Conservation (phyloP, 352 stramenopile species). For the Pythium scleroteichum region DNA sequence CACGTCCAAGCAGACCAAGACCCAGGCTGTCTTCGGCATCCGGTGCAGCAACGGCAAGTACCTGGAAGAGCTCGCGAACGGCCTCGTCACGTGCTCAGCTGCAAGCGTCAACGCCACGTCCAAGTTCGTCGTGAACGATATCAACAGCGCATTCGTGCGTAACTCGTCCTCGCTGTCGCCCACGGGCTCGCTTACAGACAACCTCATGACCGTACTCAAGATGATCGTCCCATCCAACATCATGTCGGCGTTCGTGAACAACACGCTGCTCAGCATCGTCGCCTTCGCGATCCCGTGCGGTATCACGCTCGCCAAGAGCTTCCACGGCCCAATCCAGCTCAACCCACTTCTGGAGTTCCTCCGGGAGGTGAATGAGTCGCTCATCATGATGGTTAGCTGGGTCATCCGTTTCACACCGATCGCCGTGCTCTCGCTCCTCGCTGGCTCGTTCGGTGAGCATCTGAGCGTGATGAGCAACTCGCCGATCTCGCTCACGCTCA, state of each 20-base stretch:
- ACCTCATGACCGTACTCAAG: slow-evolving; percentile 59
- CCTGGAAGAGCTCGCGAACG: slow-evolving; percentile 47
- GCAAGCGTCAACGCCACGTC: slow-evolving; percentile 34
- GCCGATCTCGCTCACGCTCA: slow-evolving; percentile 42
- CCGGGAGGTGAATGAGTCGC: slow-evolving; percentile 73
- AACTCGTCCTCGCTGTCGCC: slow-evolving; percentile 45
- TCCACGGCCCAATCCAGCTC: slow-evolving; percentile 65
- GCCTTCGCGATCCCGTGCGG: slow-evolving; percentile 70
- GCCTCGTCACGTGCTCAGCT: slow-evolving; percentile 63
- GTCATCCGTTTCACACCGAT: slow-evolving; percentile 74
- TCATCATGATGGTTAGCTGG: slow-evolving; percentile 75
- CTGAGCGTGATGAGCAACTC: slow-evolving; percentile 48
- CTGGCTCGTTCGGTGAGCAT: slow-evolving; percentile 53
- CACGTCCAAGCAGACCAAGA: slow-evolving; percentile 27
- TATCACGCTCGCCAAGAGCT: slow-evolving; percentile 63
- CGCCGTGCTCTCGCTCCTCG: slow-evolving; percentile 70
- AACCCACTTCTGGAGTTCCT: slow-evolving; percentile 83
- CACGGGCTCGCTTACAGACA: slow-evolving; percentile 52
- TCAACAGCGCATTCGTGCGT: slow-evolving; percentile 53
- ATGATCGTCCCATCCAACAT: slow-evolving; percentile 75
- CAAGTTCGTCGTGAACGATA: slow-evolving; percentile 57
- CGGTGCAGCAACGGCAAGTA: slow-evolving; percentile 75
- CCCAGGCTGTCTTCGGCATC: slow-evolving; percentile 65
- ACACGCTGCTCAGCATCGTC: slow-evolving; percentile 67
- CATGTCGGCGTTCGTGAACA: slow-evolving; percentile 66